Evolutionary conservation across 2,329 filamentous ascomycete genomes (phyloP).

Genomic region (Leptographium wingfieldii): DNA sequence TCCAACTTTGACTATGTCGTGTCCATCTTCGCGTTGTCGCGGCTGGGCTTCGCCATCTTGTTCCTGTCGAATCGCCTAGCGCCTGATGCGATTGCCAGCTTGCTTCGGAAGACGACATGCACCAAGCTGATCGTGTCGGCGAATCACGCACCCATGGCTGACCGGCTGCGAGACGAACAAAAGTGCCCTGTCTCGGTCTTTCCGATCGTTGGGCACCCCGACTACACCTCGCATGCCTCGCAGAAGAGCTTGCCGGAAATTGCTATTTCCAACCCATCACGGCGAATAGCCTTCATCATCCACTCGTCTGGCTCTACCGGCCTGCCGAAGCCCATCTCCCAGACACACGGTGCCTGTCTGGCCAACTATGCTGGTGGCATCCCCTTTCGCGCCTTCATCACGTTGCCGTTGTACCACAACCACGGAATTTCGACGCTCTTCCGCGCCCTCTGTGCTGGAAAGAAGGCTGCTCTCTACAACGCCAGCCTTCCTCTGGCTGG

Average conservation of each 20-base stretch:
- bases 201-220: too few species aligned
- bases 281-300: conserved; percentile 14
- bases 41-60: too few species aligned
- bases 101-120: conserved; percentile 11
- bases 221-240: too few species aligned
- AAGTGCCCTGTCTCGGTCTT: too few species aligned
- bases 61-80: too few species aligned
- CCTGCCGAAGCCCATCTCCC: conserved; percentile 49
- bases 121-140: conserved; percentile 6
- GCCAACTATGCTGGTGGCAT: conserved; percentile 29
- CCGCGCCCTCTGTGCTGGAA: conserved; percentile 36
- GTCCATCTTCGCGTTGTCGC: too few species aligned
- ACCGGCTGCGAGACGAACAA: too few species aligned
- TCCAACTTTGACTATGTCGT: conserved; percentile 27
- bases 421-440: conserved; percentile 44
- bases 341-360: conserved; percentile 38
- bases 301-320: conserved; percentile 40
- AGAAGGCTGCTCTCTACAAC: conserved; percentile 40
- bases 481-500: conserved; percentile 41
- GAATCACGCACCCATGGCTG: too few species aligned
- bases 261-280: conserved; percentile 4
- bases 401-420: conserved; percentile 46
- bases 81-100: too few species aligned
- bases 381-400: conserved; percentile 36
- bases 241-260: too few species aligned